Evolutionary conservation across 352 stramenopile genomes (phyloP), one percentile per base, ranked within the genome.

Genomic region (Globisporangium takayamanum): DNA sequence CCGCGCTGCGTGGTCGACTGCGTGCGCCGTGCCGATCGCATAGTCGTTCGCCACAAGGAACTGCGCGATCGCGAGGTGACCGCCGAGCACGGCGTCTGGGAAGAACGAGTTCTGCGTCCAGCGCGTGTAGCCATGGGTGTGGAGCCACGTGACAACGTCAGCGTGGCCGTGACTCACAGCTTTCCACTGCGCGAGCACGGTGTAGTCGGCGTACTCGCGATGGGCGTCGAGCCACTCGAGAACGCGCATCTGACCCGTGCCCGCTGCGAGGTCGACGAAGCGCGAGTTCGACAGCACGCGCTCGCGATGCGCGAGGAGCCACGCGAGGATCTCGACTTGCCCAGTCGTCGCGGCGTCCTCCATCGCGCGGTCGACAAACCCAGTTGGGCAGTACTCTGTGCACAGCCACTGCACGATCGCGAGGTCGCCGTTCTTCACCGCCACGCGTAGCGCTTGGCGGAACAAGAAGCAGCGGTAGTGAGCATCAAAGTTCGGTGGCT

Each of bases 211-310:
- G 30, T 52, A 53, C 44, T 44, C 51, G 8, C 36, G 51, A 30
- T 66, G 50, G 37, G 44, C 33, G 15, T 63, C 39, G 3, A 71
- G 54, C 64, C 64, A 71, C n/a, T 62, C 25, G n/a, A 64, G 52
- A 20, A 53, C 58, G 14, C 39, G 18, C 2, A 64, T 44, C 20
- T 64, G 52, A 6, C 58, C 58, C 10, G 50, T 61, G 5, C 44
- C 44, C 5, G 58, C 58, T 7, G 52, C 58, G 4, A 62, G 45
- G 20, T 60, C 54, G 11, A 60, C 44, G 18, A 62, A 62, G 22
- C 56, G 50, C 25, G 56, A 56, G 56, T 62, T 62, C 4, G 36
- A 30, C 4, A 62, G 47, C 37, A 62, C 50, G 56, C 55, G 59
- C 18, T 37, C n/a, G 14, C 33, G 41, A 11, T 55, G 33, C 12